Base-by-base conservation (phyloP, 208 protist genomes). In the Entamoeba moshkovskii region DNA sequence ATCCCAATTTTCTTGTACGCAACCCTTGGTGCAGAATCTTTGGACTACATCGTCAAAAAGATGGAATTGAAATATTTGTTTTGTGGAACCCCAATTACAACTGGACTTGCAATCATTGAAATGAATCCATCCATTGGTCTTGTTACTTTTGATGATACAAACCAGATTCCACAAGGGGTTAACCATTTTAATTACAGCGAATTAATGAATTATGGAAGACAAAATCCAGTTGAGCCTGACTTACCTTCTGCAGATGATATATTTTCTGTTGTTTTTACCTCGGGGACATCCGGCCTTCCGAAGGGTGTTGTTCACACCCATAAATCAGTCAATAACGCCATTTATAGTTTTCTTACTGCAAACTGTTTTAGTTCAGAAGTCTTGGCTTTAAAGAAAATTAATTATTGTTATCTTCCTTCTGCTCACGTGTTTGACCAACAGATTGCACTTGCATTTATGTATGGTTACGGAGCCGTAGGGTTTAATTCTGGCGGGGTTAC, bases 221-320 rank as follows among this genome's bases (percentile, higher is more conserved):
- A 85, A 0, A 3, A 85, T 38, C 59, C 59, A 29, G 11, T 38
- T 85, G 59, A 3, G 11, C 0, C 2, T 13, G 59, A 85, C 2
- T 38, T 85, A 38, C 59, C 73, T 15, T 3, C 1, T 45, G 0
- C 2, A 29, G 13, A 94, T 45, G 94, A 95, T 73, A 42, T 92
- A 25, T 45, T 6, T 46, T 93, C 94, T n/a, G 16, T 95, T n/a
- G 49, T 95, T 3, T 95, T 94, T 48, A 95, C 95, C 15, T 92
- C 46, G 66, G 95, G 95, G 3, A 95, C 95, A 29, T 46, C 93
- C 4, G 95, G 94, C 4, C 44, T 73, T 11, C 94, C 94, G 8
- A 95, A 95, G 44, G 94, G 94, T 44, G 93, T 49, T 15, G 46
- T 94, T 42, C 15, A 94, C 6, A 95, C 93, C 0, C 94, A 95